Base-by-base conservation (phyloP, 352 stramenopile genomes). In the Phytophthora gonapodyides region DNA sequence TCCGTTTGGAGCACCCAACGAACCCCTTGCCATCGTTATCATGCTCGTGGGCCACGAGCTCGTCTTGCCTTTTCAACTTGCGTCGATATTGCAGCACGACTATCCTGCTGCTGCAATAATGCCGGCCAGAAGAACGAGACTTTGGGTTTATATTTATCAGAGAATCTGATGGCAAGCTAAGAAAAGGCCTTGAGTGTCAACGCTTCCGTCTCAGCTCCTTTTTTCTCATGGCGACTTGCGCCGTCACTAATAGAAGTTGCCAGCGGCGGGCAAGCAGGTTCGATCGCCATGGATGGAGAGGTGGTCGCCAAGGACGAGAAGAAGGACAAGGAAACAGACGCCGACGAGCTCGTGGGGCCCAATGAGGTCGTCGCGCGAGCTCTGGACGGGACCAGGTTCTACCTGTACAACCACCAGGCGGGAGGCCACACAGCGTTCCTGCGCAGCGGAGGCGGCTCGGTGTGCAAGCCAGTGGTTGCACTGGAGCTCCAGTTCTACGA, bases 381-480 rank as follows among this genome's bases (percentile, higher is more conserved):
- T 7, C 44, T 70, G 41, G 75, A 88, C n/a, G 84, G 84, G 37
- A 88, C 80, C 12, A 78, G 70, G 19, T 87, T 91, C 57, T 90
- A 89, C 44, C 75, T 93, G 4, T 93, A 88, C 73, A 89, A 76
- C 59, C 84, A 91, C 60, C 84, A 93, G 79, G 84, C 84, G 12
- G 84, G 84, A 43, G 84, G 84, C 9, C 84, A 93, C 67, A 93
- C 87, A 42, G 75, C 84, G 0, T 87, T 91, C 41, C 54, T 93
- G 24, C 78, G 80, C 45, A 90, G 71, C 44, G 75, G 75, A 2
- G 42, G 64, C 1, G 84, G 80, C n/a, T 78, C 89, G 9, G 82
- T 93, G 27, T 93, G 82, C 73, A 93, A 93, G 34, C 82, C 84
- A 2, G 82, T 77, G 13, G 87, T 93, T 30, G 72, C 78, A 8